Percentiles rank a stretch among this genome's conserved stretches.
Conservation (phyloP, 2,329 filamentous ascomycete genomes). For the Cyphellophora europaea region DNA sequence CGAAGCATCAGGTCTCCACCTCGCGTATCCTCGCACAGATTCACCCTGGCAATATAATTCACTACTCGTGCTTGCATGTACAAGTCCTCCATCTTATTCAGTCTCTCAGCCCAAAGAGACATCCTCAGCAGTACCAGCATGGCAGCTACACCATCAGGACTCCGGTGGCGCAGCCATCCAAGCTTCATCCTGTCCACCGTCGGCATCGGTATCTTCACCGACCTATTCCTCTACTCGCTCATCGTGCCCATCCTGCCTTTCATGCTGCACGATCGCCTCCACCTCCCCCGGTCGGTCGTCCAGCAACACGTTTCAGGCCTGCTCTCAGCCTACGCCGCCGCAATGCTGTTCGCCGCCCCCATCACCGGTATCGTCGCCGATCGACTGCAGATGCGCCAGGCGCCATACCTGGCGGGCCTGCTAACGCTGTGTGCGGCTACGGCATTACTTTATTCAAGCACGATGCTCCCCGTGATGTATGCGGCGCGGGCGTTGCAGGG, state of each 20-base stretch:
- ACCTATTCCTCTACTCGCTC: constrained; percentile 51
- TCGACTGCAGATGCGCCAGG: constrained; percentile 40
- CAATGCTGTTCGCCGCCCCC: constrained; percentile 41
- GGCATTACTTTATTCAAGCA: constrained; percentile 43
- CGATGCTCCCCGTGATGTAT: constrained; percentile 38
- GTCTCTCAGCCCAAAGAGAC: no score
- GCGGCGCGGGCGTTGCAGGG: constrained; percentile 50
- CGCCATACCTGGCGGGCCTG: constrained; percentile 50
- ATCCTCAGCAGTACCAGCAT: no score
- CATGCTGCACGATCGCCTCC: constrained; percentile 43
- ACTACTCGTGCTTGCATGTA: no score
- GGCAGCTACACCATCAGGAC: constrained; percentile 16
- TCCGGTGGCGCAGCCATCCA: constrained; percentile 48
- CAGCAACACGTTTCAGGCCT: constrained; percentile 46
- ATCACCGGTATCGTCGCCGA: constrained; percentile 48
- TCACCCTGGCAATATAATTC: no score
- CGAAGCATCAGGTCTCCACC: no score
- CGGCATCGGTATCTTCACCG: constrained; percentile 21
- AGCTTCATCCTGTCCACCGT: constrained; percentile 51
- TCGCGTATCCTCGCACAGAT: no score
- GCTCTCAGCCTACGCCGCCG: constrained; percentile 45
- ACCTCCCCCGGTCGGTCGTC: constrained; percentile 37
- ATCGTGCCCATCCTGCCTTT: constrained; percentile 51
- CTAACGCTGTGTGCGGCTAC: constrained; percentile 45
- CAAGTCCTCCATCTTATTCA: no score